phyloP scores from a whole-genome alignment of 805 yeast genomes.

The Saccharomycopsis fermentans region DNA sequence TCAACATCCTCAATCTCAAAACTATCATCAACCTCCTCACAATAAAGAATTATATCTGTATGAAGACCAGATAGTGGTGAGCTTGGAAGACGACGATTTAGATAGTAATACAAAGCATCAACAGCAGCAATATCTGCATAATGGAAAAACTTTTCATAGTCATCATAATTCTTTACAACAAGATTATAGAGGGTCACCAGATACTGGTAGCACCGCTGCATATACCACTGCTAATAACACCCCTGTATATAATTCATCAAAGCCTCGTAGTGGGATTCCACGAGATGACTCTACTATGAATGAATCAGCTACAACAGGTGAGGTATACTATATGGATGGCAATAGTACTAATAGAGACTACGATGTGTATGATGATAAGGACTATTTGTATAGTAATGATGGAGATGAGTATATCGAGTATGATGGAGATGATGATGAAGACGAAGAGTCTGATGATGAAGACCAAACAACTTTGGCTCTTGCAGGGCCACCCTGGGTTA shows the following conservation, averaged over 20 bases:
- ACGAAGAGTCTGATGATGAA: conserved; percentile 28
- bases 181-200: neutral
- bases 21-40: neutral
- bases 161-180: neutral
- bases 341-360: neutral
- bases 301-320: neutral
- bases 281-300: neutral
- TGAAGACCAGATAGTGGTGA: neutral
- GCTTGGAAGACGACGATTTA: neutral
- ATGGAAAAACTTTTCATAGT: neutral
- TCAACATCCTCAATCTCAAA: neutral
- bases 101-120: neutral
- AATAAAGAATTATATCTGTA: neutral
- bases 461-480: conserved; percentile 53
- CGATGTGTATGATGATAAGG: neutral
- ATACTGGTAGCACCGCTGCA: neutral
- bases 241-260: neutral
- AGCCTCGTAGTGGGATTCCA: neutral
- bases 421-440: conserved; percentile 16
- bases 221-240: neutral
- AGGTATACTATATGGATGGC: neutral
- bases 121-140: neutral
- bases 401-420: neutral
- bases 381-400: neutral
- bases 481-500: conserved; percentile 68